Evolutionary conservation across 805 yeast genomes (phyloP).

Genomic region (Candida yuanshanica): DNA sequence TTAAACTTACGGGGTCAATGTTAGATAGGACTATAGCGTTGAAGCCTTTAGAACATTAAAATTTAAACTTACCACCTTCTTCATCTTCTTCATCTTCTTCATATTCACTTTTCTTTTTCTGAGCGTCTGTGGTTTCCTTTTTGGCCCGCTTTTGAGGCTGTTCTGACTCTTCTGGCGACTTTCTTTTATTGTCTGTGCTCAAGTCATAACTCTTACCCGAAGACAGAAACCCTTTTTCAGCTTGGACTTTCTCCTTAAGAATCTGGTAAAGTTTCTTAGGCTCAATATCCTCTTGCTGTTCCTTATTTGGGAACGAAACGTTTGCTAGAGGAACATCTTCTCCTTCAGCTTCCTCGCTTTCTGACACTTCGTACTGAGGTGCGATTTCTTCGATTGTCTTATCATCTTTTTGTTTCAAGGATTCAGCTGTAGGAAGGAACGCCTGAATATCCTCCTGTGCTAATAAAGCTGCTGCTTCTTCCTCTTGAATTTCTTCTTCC

Average conservation of each 20-base stretch:
- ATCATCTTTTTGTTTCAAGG: constrained; percentile 9
- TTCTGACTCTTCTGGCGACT: not conserved
- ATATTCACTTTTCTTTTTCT: too few relatives aligned
- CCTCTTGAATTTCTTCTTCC: constrained; percentile 13
- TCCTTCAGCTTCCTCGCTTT: constrained; percentile 18
- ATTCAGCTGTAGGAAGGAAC: constrained; percentile 4
- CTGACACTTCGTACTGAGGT: not conserved
- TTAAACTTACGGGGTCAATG: too few relatives aligned
- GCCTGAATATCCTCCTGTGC: not conserved
- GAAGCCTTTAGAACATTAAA: constrained; percentile 9
- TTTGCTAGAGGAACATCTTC: constrained; percentile 19
- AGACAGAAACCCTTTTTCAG: constrained; percentile 10
- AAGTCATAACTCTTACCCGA: constrained; percentile 22
- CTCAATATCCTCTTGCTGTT: constrained; percentile 12
- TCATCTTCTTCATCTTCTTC: constrained; percentile 11
- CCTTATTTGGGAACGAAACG: constrained; percentile 6
- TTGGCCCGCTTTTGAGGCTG: not conserved
- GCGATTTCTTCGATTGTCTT: constrained; percentile 12
- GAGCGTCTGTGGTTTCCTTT: not conserved
- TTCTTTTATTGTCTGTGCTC: constrained; percentile 14
- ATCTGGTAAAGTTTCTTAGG: constrained; percentile 22
- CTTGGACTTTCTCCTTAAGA: constrained; percentile 14
- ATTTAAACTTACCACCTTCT: constrained; percentile 22
- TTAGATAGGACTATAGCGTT: not conserved
- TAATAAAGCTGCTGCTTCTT: constrained; percentile 4